Conservation (phyloP, 768 basidiomycete species). For the Suillus brevipes region DNA sequence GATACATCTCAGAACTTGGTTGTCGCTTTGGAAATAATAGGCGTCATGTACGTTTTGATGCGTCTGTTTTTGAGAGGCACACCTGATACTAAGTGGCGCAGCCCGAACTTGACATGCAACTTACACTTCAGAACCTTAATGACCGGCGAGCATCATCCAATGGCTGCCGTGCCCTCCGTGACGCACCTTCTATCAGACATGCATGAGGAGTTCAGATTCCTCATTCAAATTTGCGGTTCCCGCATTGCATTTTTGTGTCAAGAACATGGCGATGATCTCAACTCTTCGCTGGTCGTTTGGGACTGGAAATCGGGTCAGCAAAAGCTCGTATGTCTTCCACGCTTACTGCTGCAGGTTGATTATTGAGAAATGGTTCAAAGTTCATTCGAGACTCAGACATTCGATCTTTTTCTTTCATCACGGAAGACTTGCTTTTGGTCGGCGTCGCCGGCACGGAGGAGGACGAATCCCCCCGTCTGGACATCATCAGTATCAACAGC, state of each 20-base stretch:
- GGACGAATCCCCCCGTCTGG: slow-evolving; percentile 13
- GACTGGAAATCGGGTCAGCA: slow-evolving; percentile 34
- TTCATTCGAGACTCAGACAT: slow-evolving; percentile 21
- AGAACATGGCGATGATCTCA: slow-evolving; percentile 12
- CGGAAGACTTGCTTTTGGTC: slow-evolving; percentile 30
- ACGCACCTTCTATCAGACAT: slow-evolving; percentile 9
- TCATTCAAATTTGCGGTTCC: slow-evolving; percentile 34
- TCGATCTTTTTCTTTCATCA: slow-evolving; percentile 36
- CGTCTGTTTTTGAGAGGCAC: background rate
- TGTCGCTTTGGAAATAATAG: slow-evolving; percentile 28
- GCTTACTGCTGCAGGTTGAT: background rate
- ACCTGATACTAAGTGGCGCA: slow-evolving; percentile 13
- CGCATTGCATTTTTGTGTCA: slow-evolving; percentile 31
- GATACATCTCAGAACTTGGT: slow-evolving; percentile 39
- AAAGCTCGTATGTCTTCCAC: slow-evolving; percentile 27
- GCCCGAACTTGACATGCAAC: slow-evolving; percentile 20
- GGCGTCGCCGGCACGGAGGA: slow-evolving; percentile 16
- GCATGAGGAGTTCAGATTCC: slow-evolving; percentile 17
- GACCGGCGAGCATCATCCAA: slow-evolving; percentile 31
- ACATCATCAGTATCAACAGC: slow-evolving; percentile 22
- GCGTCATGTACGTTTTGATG: slow-evolving; percentile 19
- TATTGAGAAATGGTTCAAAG: slow-evolving; percentile 15
- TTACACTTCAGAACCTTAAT: slow-evolving; percentile 32
- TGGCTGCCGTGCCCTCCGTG: slow-evolving; percentile 17
- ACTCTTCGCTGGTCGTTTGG: slow-evolving; percentile 30